phyloP scores from a whole-genome alignment of 441 rosid species.

The Syzygium syzygioides region DNA sequence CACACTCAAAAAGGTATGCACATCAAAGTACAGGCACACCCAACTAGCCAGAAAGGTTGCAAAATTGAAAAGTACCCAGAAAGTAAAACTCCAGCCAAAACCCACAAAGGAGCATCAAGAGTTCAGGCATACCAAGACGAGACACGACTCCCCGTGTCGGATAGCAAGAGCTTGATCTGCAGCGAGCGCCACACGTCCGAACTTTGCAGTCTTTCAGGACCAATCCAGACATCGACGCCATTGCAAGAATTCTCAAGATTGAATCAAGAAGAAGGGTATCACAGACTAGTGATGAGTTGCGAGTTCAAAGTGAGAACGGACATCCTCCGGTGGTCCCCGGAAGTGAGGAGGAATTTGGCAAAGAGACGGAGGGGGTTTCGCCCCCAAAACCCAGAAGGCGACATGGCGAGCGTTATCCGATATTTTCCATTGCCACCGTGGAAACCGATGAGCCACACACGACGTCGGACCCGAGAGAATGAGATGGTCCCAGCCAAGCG shows the following conservation, averaged over 20 bases:
- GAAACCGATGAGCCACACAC: conserved; percentile 25
- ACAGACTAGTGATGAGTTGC: background rate
- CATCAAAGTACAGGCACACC: background rate
- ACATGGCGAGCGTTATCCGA: background rate
- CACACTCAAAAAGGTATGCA: background rate
- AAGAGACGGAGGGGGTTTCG: background rate
- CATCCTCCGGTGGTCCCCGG: background rate
- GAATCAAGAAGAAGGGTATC: background rate
- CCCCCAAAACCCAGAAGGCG: background rate
- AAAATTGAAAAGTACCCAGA: background rate
- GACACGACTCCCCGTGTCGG: conserved; percentile 21
- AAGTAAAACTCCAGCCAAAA: background rate
- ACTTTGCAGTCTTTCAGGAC: conserved; percentile 39
- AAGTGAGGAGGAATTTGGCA: conserved; percentile 11
- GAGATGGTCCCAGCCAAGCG: background rate
- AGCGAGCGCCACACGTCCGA: conserved; percentile 18
- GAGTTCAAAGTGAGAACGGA: background rate
- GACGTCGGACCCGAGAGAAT: background rate
- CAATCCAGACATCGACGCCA: conserved; percentile 70
- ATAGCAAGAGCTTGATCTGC: conserved; percentile 16
- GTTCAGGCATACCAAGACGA: conserved; percentile 43
- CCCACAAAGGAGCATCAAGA: background rate
- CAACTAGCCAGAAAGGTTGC: background rate
- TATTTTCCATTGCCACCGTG: conserved; percentile 12
- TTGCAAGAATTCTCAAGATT: background rate